Percentiles rank a stretch among this genome's conserved stretches.
Evolutionary conservation across 164 flowering plant species (phyloP).

Genomic region (Stephania cephalantha): DNA sequence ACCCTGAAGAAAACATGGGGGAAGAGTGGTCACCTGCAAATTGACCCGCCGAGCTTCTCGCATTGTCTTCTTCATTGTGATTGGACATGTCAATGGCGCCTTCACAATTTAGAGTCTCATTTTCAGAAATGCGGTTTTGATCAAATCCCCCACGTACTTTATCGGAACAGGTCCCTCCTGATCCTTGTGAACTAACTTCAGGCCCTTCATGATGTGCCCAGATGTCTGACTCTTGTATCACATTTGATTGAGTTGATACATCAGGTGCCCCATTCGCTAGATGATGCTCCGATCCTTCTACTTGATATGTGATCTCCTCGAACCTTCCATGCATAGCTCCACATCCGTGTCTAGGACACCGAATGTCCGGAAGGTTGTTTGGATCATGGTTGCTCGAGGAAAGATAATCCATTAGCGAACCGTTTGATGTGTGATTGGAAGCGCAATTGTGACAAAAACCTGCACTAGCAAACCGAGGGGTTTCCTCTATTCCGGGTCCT

Average conservation of each 20-base stretch:
- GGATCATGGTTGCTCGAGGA: conserved; percentile 26
- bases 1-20: conserved; percentile 14
- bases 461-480: conserved; percentile 13
- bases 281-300: conserved; percentile 43
- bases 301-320: conserved; percentile 63
- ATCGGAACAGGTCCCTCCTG: conserved; percentile 37
- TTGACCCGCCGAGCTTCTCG: conserved; percentile 18
- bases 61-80: conserved; percentile 13
- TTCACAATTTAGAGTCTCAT: conserved; percentile 13
- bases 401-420: conserved; percentile 40
- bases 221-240: conserved; percentile 22
- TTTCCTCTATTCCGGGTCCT: conserved; percentile 34
- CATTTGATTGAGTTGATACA: conserved; percentile 27
- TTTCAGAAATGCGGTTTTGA: conserved; percentile 12
- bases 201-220: conserved; percentile 45
- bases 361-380: conserved; percentile 28
- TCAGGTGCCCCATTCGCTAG: conserved; percentile 30
- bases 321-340: conserved; percentile 77
- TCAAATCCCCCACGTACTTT: conserved; percentile 19
- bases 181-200: conserved; percentile 42
- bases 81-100: conserved; percentile 19
- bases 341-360: conserved; percentile 44
- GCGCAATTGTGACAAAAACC: conserved; percentile 46
- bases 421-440: conserved; percentile 33
- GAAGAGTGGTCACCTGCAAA: not conserved